phyloP scores from a whole-genome alignment of 805 yeast genomes.

The Myxozyma geophila region DNA sequence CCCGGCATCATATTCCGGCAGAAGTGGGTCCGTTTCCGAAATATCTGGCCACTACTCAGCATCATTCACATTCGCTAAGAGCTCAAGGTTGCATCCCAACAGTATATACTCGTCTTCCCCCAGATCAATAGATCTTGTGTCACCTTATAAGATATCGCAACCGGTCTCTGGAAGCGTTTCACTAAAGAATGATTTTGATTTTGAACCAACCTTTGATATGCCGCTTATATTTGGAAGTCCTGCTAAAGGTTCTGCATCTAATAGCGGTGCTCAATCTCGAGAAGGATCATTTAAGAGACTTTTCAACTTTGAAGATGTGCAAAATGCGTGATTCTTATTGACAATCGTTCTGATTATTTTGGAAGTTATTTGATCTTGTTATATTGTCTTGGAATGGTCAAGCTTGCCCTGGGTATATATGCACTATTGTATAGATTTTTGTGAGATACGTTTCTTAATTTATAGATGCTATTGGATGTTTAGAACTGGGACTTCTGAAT shows the following conservation, averaged over 20 bases:
- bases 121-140: slow-evolving; percentile 24
- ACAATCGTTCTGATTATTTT: background rate
- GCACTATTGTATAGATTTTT: no score
- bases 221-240: slow-evolving; percentile 15
- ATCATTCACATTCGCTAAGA: slow-evolving; percentile 12
- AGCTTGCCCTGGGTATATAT: background rate
- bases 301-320: slow-evolving; percentile 19
- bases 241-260: background rate
- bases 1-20: background rate
- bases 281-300: slow-evolving; percentile 18
- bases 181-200: background rate
- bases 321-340: background rate
- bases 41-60: slow-evolving; percentile 1
- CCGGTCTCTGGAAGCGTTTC: background rate
- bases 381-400: background rate
- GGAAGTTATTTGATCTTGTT: background rate
- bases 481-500: no score
- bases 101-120: slow-evolving; percentile 28
- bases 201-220: slow-evolving; percentile 16
- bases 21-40: slow-evolving; percentile 4
- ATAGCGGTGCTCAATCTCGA: background rate
- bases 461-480: no score
- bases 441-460: no score
- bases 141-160: slow-evolving; percentile 12
- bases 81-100: slow-evolving; percentile 18